Evolutionary conservation across 192 early-diverging fungal species (phyloP), one percentile per base, ranked within the genome.

Genomic region (Mortierella alpina): DNA sequence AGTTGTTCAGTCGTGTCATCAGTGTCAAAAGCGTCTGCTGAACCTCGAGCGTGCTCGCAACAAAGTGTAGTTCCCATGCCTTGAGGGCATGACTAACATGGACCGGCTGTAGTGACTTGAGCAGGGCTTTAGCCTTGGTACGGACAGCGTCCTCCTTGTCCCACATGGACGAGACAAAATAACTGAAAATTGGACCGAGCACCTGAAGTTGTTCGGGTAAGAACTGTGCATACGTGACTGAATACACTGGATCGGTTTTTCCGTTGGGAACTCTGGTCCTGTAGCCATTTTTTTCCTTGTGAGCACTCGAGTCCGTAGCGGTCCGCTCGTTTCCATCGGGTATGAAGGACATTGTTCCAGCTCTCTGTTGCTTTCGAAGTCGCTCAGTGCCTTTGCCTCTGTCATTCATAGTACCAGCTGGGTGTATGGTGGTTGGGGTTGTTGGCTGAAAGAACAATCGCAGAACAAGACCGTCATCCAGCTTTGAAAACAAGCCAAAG

Each of bases 61-160:
- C 52, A 63, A 90, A 90, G 67, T 88, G 82, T 14, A 82, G 82
- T 60, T 90, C 87, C 89, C 89, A 90, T 11, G 87, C 86, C 57
- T 87, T 84, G 47, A 90, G 81, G 0, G 87, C 86, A 42, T 87
- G 83, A 42, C 73, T 54, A 7, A 88, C 46, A 71, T 88, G 86
- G 1, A 83, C 66, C 2, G 85, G 82, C 54, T 85, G 84, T 44
- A 90, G 71, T 8, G 87, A 66, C 40, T 84, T 76, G 7, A 90
- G 60, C 41, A 84, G 76, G 1, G 86, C 72, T 41, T 68, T 82
- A 10, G 89, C 86, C 68, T 90, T 90, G 14, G 84, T 80, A 40
- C 89, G 79, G 4, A 88, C 87, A 63, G 82, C 73, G 69, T 88
- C 89, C 57, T 90, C 87, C 49, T 84, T 83, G 44, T 90, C 89